Evolutionary conservation across 768 basidiomycete genomes (phyloP).

Genomic region (Pleurotus sapidus): DNA sequence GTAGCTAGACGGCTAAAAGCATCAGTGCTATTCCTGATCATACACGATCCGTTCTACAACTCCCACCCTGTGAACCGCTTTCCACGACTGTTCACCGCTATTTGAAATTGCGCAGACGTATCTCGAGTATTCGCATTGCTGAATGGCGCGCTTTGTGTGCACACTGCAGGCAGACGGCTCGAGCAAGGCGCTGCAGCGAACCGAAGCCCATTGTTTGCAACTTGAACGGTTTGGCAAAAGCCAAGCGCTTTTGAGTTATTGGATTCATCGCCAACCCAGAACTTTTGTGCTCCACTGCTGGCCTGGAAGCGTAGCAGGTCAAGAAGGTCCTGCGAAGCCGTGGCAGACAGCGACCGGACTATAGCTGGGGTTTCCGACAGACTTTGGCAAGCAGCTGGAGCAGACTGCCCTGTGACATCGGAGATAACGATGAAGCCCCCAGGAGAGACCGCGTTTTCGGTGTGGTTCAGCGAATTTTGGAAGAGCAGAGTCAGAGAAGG

Average conservation of each 20-base stretch:
- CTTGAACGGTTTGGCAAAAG: constrained; percentile 10
- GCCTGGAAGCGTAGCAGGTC: constrained; percentile 1
- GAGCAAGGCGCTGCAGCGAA: constrained; percentile 16
- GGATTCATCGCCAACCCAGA: constrained; percentile 5
- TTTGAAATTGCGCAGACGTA: constrained; percentile 17
- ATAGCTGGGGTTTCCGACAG: neutral
- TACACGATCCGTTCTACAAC: neutral
- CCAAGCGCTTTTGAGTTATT: constrained; percentile 18
- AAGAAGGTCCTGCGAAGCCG: neutral
- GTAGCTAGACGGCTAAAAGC: constrained; percentile 17
- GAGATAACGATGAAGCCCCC: constrained; percentile 13
- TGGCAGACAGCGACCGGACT: neutral
- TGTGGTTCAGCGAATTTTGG: constrained; percentile 28
- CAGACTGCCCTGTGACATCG: constrained; percentile 17
- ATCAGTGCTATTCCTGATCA: neutral
- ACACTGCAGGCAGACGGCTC: constrained; percentile 19
- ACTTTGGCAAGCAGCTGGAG: constrained; percentile 7
- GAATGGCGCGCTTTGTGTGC: constrained; percentile 27
- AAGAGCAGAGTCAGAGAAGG: constrained; percentile 21
- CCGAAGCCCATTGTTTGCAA: constrained; percentile 14
- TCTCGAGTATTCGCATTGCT: constrained; percentile 20
- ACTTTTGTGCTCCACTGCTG: neutral
- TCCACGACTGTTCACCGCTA: constrained; percentile 21
- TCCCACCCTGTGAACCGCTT: constrained; percentile 19
- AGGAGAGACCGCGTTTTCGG: constrained; percentile 9